A percentile compares a stretch with the other conserved stretches of the same genome.
These are phyloP conservation scores for Aspergillus fischeri DNA, from an alignment of 2,329 filamentous ascomycete species.

Conservation along the genomic window DNA sequence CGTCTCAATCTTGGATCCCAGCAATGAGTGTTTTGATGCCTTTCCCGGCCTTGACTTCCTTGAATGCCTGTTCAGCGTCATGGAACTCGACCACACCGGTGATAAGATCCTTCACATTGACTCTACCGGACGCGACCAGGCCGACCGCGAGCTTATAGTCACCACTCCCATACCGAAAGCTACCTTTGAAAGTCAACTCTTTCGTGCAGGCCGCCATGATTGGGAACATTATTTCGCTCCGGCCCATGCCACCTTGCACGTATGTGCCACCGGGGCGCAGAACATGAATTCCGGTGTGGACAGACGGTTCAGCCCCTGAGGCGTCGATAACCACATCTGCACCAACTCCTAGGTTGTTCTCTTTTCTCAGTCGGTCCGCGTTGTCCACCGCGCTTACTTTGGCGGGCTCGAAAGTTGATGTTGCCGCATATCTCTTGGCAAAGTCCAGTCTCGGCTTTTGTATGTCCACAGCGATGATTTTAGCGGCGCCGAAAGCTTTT, in stretches of 20 bases:
- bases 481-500: slow-evolving; percentile 76
- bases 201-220: slow-evolving; percentile 88
- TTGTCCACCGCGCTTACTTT: slow-evolving; percentile 66
- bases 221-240: slow-evolving; percentile 80
- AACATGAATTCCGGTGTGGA: slow-evolving; percentile 69
- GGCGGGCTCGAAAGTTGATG: slow-evolving; percentile 55
- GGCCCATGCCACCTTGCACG: slow-evolving; percentile 88
- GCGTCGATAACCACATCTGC: slow-evolving; percentile 79
- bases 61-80: slow-evolving; percentile 80
- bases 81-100: slow-evolving; percentile 72
- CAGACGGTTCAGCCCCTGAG: slow-evolving; percentile 71
- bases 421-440: slow-evolving; percentile 63
- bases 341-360: slow-evolving; percentile 60
- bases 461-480: slow-evolving; percentile 84
- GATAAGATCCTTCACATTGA: slow-evolving; percentile 74
- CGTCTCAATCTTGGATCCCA: slow-evolving; percentile 27
- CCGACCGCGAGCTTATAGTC: slow-evolving; percentile 83
- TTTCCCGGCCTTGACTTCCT: slow-evolving; percentile 79
- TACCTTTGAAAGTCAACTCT: slow-evolving; percentile 81
- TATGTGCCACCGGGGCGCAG: slow-evolving; percentile 70
- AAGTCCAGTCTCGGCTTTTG: slow-evolving; percentile 74
- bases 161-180: slow-evolving; percentile 82
- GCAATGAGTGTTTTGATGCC: slow-evolving; percentile 47
- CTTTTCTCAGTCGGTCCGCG: slow-evolving; percentile 62
- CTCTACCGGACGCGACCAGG: slow-evolving; percentile 66